phyloP scores from a whole-genome alignment of 2,329 filamentous ascomycete species.

The Xylaria sp. region DNA sequence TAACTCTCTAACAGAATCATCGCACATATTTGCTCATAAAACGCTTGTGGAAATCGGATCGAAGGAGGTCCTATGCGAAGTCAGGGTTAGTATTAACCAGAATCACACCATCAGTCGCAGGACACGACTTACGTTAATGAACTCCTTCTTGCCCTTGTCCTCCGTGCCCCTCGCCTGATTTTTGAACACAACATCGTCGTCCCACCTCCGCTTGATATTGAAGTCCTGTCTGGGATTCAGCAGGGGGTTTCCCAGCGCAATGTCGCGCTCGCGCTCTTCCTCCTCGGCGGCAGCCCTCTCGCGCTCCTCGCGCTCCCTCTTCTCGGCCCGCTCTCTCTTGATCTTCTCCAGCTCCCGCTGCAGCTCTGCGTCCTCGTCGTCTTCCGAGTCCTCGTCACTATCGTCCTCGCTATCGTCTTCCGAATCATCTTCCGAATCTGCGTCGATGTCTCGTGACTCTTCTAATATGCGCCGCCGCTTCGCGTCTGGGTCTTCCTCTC shows the following conservation, averaged over 20 bases:
- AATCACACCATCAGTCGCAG: neutral
- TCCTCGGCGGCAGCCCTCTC: conserved; percentile 84
- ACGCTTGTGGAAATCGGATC: conserved; percentile 96
- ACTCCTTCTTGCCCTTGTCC: conserved; percentile 91
- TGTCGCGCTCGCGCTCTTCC: conserved; percentile 85
- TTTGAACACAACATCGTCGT: conserved; percentile 99
- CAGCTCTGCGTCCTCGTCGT: conserved; percentile 85
- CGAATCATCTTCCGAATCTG: conserved; percentile 72
- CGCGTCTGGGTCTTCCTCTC: conserved; percentile 77
- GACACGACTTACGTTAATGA: conserved; percentile 81
- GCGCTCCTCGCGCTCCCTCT: conserved; percentile 83
- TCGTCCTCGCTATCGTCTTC: conserved; percentile 55
- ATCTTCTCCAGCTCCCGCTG: conserved; percentile 96
- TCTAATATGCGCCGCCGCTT: conserved; percentile 90
- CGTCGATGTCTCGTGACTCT: conserved; percentile 88
- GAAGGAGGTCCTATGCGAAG: conserved; percentile 75
- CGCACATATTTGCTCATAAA: conserved; percentile 85
- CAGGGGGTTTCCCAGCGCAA: conserved; percentile 91
- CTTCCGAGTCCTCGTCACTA: conserved; percentile 67
- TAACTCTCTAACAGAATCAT: conserved; percentile 45
- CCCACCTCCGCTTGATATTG: conserved; percentile 84
- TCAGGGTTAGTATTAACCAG: conserved; percentile 43
- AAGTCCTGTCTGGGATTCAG: conserved; percentile 86
- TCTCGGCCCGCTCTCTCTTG: conserved; percentile 83
- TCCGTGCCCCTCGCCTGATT: conserved; percentile 97